Evolutionary conservation across 768 basidiomycete genomes (phyloP).

Genomic region (Terana coerulea): DNA sequence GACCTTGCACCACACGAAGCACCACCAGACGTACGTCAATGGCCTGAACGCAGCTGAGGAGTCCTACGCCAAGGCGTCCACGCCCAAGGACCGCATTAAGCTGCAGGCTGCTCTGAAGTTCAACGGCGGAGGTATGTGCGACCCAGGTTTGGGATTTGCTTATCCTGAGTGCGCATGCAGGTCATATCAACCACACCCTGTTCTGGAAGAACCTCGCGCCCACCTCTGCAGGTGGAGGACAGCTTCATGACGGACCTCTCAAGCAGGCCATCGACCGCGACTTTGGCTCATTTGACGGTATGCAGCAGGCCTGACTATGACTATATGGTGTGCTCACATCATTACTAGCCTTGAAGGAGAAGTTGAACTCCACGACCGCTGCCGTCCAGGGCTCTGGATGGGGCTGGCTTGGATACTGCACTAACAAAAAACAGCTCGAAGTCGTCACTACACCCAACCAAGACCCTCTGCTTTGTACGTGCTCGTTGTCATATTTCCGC

Average conservation of each 20-base stretch:
- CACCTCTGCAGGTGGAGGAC: constrained; percentile 53
- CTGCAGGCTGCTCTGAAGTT: constrained; percentile 94
- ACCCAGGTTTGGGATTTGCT: neutral
- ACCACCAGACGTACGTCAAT: constrained; percentile 91
- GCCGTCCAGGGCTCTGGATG: constrained; percentile 97
- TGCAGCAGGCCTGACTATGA: neutral
- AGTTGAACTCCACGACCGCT: constrained; percentile 83
- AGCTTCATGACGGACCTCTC: constrained; percentile 61
- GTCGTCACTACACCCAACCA: constrained; percentile 94
- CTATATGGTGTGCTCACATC: neutral
- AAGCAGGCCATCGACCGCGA: constrained; percentile 73
- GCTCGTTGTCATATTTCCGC: neutral
- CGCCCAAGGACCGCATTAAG: constrained; percentile 72
- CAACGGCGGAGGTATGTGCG: constrained; percentile 78
- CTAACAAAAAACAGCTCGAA: constrained; percentile 69
- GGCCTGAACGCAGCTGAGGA: constrained; percentile 93
- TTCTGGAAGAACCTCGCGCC: constrained; percentile 99
- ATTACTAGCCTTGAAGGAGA: constrained; percentile 64
- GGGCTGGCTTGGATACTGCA: constrained; percentile 92
- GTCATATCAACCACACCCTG: constrained; percentile 92
- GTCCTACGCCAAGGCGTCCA: constrained; percentile 59
- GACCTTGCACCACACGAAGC: constrained; percentile 89
- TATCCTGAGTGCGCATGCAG: constrained; percentile 30
- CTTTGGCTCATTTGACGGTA: constrained; percentile 80
- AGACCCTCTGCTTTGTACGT: constrained; percentile 77